A percentile compares a stretch with the other conserved stretches of the same genome.
These are phyloP conservation scores for Starmera amethionina DNA, from an alignment of 805 yeast genomes.

Conservation along the genomic window DNA sequence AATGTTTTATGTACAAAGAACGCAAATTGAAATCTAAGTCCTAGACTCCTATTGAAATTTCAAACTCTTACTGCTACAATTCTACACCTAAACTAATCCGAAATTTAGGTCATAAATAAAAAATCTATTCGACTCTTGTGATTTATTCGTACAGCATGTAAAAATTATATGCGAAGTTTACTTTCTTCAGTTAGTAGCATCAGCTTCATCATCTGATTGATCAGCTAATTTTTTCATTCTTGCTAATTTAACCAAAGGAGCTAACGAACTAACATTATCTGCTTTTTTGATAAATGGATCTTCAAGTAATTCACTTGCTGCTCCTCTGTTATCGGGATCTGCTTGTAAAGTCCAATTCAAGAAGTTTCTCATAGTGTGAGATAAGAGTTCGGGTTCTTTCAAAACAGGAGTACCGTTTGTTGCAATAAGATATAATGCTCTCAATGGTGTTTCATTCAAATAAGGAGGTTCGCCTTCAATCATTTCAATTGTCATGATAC, in stretches of 20 bases:
- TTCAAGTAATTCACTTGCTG: conserved; percentile 60
- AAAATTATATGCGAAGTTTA: no score
- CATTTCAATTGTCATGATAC: conserved; percentile 98
- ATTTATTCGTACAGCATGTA: no score
- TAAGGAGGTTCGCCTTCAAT: conserved; percentile 99
- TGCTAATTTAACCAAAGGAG: conserved; percentile 70
- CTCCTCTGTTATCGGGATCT: conserved; percentile 70
- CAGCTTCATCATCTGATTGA: conserved; percentile 21
- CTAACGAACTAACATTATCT: conserved; percentile 49
- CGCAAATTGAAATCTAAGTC: no score
- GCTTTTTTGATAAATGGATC: conserved; percentile 58
- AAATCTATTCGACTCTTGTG: no score
- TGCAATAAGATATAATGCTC: conserved; percentile 89
- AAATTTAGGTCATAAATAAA: no score
- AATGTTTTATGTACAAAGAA: no score
- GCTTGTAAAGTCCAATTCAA: conserved; percentile 75
- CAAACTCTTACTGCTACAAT: no score
- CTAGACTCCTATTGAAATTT: no score
- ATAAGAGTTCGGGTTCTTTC: conserved; percentile 77
- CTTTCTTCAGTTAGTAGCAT: no score
- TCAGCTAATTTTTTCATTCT: conserved; percentile 50
- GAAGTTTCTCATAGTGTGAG: conserved; percentile 56
- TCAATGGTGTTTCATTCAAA: conserved; percentile 87
- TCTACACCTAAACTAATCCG: no score
- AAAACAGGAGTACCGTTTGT: conserved; percentile 94